phyloP scores from a whole-genome alignment of 306 rosid genomes.

The Inga oerstediana region DNA sequence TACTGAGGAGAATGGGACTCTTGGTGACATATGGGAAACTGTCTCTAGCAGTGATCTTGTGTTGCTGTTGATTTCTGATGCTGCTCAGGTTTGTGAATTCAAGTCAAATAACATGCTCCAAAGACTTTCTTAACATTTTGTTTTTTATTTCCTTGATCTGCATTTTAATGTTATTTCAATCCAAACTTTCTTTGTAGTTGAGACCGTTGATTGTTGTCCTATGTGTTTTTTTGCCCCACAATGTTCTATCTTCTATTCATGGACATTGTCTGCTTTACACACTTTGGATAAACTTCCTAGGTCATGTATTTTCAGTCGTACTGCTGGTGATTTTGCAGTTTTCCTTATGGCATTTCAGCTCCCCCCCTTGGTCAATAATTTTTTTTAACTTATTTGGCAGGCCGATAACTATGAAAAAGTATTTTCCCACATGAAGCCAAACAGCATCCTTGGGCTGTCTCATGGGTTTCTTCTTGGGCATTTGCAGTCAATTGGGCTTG shows the following conservation, averaged over 20 bases:
- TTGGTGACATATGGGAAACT: slow-evolving; percentile 93
- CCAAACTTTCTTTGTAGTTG: neutral
- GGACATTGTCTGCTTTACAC: neutral
- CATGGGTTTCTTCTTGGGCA: slow-evolving; percentile 99
- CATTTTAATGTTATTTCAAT: slow-evolving; percentile 1
- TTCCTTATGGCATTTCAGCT: neutral
- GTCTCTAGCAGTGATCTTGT: slow-evolving; percentile 88
- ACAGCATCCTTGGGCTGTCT: slow-evolving; percentile 94
- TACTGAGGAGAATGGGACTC: slow-evolving; percentile 86
- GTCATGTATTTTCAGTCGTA: neutral
- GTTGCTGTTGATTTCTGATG: slow-evolving; percentile 87
- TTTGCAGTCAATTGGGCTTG: slow-evolving; percentile 83
- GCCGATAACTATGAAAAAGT: slow-evolving; percentile 87
- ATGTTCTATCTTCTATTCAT: neutral
- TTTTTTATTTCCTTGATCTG: neutral
- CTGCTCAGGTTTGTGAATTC: slow-evolving; percentile 81
- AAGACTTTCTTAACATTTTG: neutral
- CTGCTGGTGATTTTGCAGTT: slow-evolving; percentile 8
- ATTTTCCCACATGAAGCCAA: slow-evolving; percentile 90
- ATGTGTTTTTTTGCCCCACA: neutral
- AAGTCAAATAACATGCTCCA: neutral
- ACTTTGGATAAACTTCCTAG: neutral
- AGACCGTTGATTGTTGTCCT: neutral
- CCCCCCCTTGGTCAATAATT: neutral
- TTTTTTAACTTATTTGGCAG: slow-evolving; percentile 47